A percentile compares a stretch with the other conserved stretches of the same genome.
These are phyloP conservation scores for Kluyveromyces starmeri DNA, from an alignment of 805 yeast species.

Conservation along the genomic window DNA sequence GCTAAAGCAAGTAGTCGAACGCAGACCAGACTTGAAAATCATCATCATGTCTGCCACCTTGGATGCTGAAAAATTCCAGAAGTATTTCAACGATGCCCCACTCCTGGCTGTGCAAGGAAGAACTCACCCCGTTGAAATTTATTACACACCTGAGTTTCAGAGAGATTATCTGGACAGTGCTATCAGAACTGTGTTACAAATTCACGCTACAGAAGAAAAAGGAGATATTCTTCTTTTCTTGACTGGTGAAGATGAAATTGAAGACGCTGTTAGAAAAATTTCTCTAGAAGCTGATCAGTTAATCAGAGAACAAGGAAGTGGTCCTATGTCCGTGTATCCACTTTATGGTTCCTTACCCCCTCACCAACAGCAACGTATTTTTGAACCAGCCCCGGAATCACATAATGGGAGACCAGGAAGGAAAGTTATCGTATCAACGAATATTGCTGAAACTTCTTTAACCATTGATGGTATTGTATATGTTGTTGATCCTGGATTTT, in stretches of 20 bases:
- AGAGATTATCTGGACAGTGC: conserved; percentile 93
- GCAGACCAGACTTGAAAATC: conserved; percentile 83
- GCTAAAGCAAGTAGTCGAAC: conserved; percentile 65
- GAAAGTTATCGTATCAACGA: conserved; percentile 84
- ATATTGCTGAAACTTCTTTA: conserved; percentile 95
- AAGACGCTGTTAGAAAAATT: conserved; percentile 88
- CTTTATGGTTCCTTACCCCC: conserved; percentile 96
- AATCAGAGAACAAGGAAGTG: conserved; percentile 80
- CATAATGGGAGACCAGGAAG: conserved; percentile 88
- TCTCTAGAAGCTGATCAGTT: conserved; percentile 83
- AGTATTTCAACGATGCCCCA: conserved; percentile 85
- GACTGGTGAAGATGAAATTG: conserved; percentile 97
- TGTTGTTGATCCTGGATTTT: conserved; percentile 95
- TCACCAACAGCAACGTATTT: conserved; percentile 85
- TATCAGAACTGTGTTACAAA: conserved; percentile 88
- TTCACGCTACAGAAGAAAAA: conserved; percentile 91
- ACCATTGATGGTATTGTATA: conserved; percentile 97
- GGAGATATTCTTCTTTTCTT: conserved; percentile 83
- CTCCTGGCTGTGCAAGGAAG: conserved; percentile 95
- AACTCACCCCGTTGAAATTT: conserved; percentile 94
- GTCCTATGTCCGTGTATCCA: conserved; percentile 85
- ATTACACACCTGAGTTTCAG: conserved; percentile 94
- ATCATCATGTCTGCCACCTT: conserved; percentile 96
- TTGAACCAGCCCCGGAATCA: conserved; percentile 75
- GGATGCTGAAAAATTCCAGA: conserved; percentile 93